Evolutionary conservation across 257 asterid species (phyloP).

Genomic region (Petunia secreta): DNA sequence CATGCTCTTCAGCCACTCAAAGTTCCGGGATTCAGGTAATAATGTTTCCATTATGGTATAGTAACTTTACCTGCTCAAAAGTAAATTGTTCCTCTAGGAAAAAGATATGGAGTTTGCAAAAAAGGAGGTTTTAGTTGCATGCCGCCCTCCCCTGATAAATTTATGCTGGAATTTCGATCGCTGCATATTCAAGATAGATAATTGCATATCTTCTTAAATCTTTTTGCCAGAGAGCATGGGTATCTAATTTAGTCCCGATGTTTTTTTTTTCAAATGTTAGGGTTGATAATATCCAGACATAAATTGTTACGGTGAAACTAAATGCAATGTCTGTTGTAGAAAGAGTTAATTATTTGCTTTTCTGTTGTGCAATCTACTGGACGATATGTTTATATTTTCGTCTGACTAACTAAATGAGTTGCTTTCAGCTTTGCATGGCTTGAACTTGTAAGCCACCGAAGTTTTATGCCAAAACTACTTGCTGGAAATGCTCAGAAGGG

Average conservation of each 20-base stretch:
- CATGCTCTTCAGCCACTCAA: constrained; percentile 97
- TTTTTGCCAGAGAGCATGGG: background rate
- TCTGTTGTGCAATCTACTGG: background rate
- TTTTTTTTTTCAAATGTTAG: no score
- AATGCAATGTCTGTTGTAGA: background rate
- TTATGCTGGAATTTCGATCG: background rate
- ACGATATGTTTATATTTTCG: constrained; percentile 2
- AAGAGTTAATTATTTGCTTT: background rate
- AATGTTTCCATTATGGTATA: constrained; percentile 14
- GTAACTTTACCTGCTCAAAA: background rate
- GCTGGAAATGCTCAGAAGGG: constrained; percentile 88
- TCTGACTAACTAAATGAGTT: constrained; percentile 38
- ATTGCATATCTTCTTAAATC: background rate
- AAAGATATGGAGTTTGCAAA: background rate
- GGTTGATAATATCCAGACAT: background rate
- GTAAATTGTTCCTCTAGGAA: background rate
- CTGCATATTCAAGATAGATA: background rate
- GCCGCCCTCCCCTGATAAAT: no score
- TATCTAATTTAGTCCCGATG: background rate
- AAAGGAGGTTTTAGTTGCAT: background rate
- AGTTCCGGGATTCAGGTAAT: constrained; percentile 94
- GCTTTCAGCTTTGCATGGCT: constrained; percentile 96
- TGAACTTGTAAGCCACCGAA: constrained; percentile 90
- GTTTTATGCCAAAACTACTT: constrained; percentile 98
- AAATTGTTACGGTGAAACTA: background rate